Conservation (phyloP, 179 eudicot species). For the Amaranthus tricolor region DNA sequence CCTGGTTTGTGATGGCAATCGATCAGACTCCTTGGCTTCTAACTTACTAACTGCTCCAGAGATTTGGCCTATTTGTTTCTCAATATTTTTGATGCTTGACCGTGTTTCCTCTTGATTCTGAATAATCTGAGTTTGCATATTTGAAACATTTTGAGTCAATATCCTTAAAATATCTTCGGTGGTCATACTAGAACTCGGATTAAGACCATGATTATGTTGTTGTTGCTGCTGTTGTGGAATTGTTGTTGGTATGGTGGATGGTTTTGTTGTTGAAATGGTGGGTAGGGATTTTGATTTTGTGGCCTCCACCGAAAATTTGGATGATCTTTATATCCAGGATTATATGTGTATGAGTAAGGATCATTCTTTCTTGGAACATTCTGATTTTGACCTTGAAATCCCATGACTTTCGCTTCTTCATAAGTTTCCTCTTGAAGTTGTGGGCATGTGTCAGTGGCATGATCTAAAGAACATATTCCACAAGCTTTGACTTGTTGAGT, state of each 20-base stretch:
- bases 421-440: neutral
- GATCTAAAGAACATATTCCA: no score
- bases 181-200: no score
- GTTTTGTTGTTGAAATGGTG: neutral
- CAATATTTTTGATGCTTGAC: neutral
- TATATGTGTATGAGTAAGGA: neutral
- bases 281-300: neutral
- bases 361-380: neutral
- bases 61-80: neutral
- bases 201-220: no score
- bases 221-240: neutral
- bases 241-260: neutral
- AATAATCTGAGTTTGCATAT: neutral
- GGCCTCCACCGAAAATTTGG: neutral
- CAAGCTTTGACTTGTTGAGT: no score
- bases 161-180: no score
- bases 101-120: neutral
- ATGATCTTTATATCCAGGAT: neutral
- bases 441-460: neutral
- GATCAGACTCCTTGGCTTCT: neutral
- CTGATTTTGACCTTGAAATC: neutral
- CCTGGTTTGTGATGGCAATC: neutral
- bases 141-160: neutral
- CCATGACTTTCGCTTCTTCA: neutral
- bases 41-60: neutral